Percentiles rank a stretch among this genome's conserved stretches.
phyloP scores from a whole-genome alignment of 768 basidiomycete genomes.

The Melanogaster broomeanus region DNA sequence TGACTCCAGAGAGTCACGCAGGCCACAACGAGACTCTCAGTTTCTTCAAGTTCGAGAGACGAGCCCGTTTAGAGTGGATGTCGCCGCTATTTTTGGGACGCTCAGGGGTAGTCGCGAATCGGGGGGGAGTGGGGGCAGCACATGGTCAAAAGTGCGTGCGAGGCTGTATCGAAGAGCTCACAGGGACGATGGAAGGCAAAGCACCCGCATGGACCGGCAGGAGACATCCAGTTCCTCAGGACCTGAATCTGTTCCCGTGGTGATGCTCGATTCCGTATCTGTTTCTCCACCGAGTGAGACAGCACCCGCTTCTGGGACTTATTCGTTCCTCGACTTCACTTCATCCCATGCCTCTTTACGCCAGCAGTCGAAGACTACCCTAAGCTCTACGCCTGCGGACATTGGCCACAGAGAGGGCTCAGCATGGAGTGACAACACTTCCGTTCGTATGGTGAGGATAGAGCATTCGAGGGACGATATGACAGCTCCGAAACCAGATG shows the following conservation, averaged over 20 bases:
- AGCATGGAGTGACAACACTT: conserved; percentile 20
- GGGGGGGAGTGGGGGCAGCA: conserved; percentile 23
- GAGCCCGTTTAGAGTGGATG: conserved; percentile 52
- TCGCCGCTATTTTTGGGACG: conserved; percentile 29
- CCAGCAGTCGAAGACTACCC: conserved; percentile 27
- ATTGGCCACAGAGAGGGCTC: conserved; percentile 15
- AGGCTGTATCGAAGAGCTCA: conserved; percentile 33
- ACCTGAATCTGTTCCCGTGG: conserved; percentile 32
- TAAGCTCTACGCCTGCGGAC: conserved; percentile 30
- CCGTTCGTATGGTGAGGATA: conserved; percentile 14
- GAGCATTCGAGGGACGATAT: conserved; percentile 19
- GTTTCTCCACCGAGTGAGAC: conserved; percentile 18
- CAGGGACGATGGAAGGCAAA: conserved; percentile 29
- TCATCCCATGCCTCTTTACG: conserved; percentile 27
- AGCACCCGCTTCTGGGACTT: conserved; percentile 30
- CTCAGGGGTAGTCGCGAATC: conserved; percentile 19
- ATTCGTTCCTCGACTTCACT: conserved; percentile 34
- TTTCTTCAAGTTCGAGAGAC: conserved; percentile 40
- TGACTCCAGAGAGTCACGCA: conserved; percentile 1
- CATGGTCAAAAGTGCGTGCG: conserved; percentile 33
- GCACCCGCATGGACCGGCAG: conserved; percentile 9
- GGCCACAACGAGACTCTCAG: conserved; percentile 11
- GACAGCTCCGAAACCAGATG: conserved; percentile 26
- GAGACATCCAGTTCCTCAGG: conserved; percentile 26
- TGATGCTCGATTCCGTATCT: conserved; percentile 27